A percentile compares a stretch with the other conserved stretches of the same genome.
These are phyloP conservation scores for Tripterygium wilfordii DNA, from an alignment of 177 flowering plant genomes.

Conservation along the genomic window DNA sequence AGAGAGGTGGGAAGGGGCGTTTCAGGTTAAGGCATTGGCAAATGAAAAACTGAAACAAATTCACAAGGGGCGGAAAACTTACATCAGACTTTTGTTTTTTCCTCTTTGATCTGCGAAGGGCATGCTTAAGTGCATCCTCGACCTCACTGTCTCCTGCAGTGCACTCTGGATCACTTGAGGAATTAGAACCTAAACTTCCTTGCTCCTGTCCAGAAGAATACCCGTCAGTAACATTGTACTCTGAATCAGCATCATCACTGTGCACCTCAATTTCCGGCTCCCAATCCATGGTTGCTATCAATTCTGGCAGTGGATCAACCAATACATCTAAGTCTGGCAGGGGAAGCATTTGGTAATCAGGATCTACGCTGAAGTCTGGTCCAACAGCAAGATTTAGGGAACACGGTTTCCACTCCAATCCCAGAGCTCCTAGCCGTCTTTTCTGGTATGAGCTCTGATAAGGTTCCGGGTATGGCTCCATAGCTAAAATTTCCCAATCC, in stretches of 20 bases:
- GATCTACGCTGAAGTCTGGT: conserved; percentile 62
- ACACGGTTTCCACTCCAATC: conserved; percentile 85
- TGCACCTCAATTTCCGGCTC: conserved; percentile 58
- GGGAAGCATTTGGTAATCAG: conserved; percentile 67
- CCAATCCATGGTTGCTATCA: conserved; percentile 64
- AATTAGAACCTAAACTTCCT: conserved; percentile 41
- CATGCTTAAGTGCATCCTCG: conserved; percentile 45
- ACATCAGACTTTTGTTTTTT: conserved; percentile 67
- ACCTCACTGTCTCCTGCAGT: conserved; percentile 61
- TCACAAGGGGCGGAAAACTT: too few relatives aligned
- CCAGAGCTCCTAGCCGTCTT: conserved; percentile 81
- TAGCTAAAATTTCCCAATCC: conserved; percentile 35
- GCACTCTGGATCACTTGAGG: conserved; percentile 52
- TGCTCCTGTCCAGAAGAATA: conserved; percentile 48
- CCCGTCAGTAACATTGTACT: conserved; percentile 55
- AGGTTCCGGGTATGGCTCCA: conserved; percentile 95
- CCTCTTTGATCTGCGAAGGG: conserved; percentile 68
- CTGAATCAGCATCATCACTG: conserved; percentile 66
- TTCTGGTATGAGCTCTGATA: conserved; percentile 86
- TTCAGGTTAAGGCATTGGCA: too few relatives aligned
- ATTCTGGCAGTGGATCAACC: conserved; percentile 59
- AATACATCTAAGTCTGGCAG: conserved; percentile 60
- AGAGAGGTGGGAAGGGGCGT: too few relatives aligned
- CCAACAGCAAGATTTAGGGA: conserved; percentile 73
- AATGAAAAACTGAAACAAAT: too few relatives aligned